Percentiles rank a stretch among this genome's conserved stretches.
phyloP scores from a whole-genome alignment of 1,139 yeast species.

The Scheffersomyces illinoinensis region DNA sequence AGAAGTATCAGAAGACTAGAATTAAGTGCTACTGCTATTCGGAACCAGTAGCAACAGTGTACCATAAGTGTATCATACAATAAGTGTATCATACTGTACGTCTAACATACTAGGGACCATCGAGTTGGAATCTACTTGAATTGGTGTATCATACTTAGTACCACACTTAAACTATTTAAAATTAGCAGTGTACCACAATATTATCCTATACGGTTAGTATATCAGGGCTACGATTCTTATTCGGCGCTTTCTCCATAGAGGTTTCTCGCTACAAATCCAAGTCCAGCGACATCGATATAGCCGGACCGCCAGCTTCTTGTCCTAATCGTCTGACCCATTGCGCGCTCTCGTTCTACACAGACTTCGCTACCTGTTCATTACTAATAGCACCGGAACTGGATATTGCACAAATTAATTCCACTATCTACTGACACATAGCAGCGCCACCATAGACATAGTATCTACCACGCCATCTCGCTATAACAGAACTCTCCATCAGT shows the following conservation, averaged over 20 bases:
- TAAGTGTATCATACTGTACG: neutral
- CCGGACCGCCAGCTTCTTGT: neutral
- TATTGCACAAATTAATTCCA: neutral
- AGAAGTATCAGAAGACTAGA: neutral
- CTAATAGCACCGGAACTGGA: neutral
- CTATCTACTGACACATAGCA: neutral
- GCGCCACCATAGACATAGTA: neutral
- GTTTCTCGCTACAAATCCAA: neutral
- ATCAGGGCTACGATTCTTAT: too few species aligned
- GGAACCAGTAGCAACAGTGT: neutral
- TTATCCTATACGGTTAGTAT: neutral
- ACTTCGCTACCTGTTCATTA: neutral
- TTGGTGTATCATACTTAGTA: neutral
- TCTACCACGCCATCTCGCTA: neutral
- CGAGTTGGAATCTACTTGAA: neutral
- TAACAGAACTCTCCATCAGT: neutral
- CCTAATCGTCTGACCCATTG: neutral
- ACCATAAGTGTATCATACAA: neutral
- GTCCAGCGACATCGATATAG: neutral
- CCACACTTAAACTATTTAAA: too few species aligned
- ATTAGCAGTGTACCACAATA: too few species aligned
- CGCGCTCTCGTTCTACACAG: neutral
- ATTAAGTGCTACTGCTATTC: neutral
- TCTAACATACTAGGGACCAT: neutral
- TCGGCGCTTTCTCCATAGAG: neutral